phyloP scores from a whole-genome alignment of 1,284 basidiomycete species.

The Naganishia sp. region DNA sequence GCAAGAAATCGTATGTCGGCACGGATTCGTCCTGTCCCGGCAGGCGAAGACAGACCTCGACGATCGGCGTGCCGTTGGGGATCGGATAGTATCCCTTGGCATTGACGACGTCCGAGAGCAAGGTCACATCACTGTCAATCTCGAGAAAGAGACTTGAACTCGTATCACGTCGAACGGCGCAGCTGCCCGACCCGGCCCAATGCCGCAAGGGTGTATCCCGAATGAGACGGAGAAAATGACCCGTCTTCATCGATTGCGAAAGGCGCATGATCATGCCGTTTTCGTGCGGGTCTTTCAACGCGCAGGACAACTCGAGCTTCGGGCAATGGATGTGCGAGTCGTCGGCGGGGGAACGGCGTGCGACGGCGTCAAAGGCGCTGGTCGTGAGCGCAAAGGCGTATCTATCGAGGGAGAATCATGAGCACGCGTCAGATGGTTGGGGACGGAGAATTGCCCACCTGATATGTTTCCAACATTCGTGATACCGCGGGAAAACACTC shows the following conservation, averaged over 20 bases:
- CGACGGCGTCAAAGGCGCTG: conserved; percentile 1
- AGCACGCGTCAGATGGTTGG: not conserved
- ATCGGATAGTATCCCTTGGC: conserved; percentile 1
- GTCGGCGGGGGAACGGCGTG: not conserved
- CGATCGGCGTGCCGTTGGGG: conserved; percentile 1
- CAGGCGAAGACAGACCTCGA: conserved; percentile 1
- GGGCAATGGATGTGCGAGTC: conserved; percentile 1
- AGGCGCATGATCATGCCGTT: conserved; percentile 3
- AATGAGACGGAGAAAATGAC: not conserved
- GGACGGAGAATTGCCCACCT: not conserved
- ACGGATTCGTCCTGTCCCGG: not conserved
- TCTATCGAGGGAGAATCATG: not conserved
- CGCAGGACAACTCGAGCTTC: conserved; percentile 4
- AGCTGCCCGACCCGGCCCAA: not conserved
- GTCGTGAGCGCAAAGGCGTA: conserved; percentile 15
- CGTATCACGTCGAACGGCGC: not conserved
- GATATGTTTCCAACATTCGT: conserved; percentile 7
- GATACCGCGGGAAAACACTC: not conserved
- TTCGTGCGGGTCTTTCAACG: not conserved
- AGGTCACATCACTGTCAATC: not conserved
- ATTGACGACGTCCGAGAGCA: conserved; percentile 5
- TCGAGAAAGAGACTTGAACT: conserved; percentile 4
- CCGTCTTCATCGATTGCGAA: conserved; percentile 5
- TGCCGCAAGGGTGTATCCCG: conserved; percentile 2
- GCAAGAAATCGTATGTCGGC: not conserved